These are phyloP conservation scores for Monosporascus sp. DNA, from an alignment of 2,329 filamentous ascomycete species.

Conservation along the genomic window DNA sequence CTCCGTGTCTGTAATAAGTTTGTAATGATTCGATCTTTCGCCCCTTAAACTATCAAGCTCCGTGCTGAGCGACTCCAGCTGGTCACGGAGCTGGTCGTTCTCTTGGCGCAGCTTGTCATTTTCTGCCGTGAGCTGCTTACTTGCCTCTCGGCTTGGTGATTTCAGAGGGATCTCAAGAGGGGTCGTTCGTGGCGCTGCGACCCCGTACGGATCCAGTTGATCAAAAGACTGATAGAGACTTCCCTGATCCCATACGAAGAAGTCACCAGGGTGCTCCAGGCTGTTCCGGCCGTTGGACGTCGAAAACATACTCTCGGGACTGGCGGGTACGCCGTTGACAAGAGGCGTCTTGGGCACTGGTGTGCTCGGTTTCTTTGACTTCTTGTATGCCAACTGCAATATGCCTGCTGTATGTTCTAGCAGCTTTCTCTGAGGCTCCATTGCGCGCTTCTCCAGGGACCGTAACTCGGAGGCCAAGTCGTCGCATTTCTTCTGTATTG, in stretches of 20 bases:
- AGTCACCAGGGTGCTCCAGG: slow-evolving; percentile 47
- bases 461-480: slow-evolving; percentile 77
- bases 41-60: slow-evolving; percentile 32
- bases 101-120: slow-evolving; percentile 41
- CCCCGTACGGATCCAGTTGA: slow-evolving; percentile 45
- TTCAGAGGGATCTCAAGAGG: slow-evolving; percentile 54
- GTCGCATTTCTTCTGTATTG: slow-evolving; percentile 77
- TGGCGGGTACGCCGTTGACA: slow-evolving; percentile 60
- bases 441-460: slow-evolving; percentile 68
- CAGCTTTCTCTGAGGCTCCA: slow-evolving; percentile 69
- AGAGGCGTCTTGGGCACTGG: slow-evolving; percentile 35
- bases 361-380: slow-evolving; percentile 51
- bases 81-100: slow-evolving; percentile 32
- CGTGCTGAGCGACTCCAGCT: slow-evolving; percentile 26
- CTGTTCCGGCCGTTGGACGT: slow-evolving; percentile 58
- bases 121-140: slow-evolving; percentile 44
- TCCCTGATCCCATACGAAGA: slow-evolving; percentile 69
- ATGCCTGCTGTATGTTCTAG: slow-evolving; percentile 90
- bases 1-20: slow-evolving; percentile 57
- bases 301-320: slow-evolving; percentile 70
- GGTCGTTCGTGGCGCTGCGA: slow-evolving; percentile 31
- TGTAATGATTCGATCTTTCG: slow-evolving; percentile 33
- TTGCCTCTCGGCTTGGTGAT: slow-evolving; percentile 50
- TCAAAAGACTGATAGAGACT: slow-evolving; percentile 68
- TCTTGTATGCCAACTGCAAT: slow-evolving; percentile 81